Conservation (phyloP, 441 rosid genomes). For the Populus hybrid region DNA sequence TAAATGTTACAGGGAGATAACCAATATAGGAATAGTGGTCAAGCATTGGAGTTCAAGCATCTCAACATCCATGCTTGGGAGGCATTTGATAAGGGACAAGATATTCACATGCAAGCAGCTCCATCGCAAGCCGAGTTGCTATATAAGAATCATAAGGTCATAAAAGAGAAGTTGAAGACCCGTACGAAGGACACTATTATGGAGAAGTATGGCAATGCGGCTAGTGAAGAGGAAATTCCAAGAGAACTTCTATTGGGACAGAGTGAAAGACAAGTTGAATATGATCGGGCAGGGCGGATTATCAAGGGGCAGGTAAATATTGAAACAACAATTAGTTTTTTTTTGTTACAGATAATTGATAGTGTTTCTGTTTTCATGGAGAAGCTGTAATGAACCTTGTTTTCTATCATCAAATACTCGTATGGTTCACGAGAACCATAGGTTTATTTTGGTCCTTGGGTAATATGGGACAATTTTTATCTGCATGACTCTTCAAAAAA, state of each 20-base stretch:
- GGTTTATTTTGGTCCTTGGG: background rate
- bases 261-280: slow-evolving; percentile 26
- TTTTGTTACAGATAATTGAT: background rate
- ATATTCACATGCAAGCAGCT: slow-evolving; percentile 85
- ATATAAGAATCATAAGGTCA: slow-evolving; percentile 53
- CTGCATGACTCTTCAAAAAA: background rate
- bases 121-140: slow-evolving; percentile 83
- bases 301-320: slow-evolving; percentile 8
- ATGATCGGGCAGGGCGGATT: slow-evolving; percentile 49
- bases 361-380: background rate
- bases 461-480: too few species aligned
- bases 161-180: slow-evolving; percentile 60
- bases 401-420: background rate
- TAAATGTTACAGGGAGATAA: slow-evolving; percentile 65
- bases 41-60: slow-evolving; percentile 81
- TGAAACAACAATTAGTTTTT: too few species aligned
- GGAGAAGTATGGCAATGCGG: slow-evolving; percentile 89
- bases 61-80: slow-evolving; percentile 58
- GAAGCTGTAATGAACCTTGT: background rate
- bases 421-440: background rate
- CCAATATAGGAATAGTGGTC: slow-evolving; percentile 75
- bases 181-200: slow-evolving; percentile 61
- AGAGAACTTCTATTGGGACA: slow-evolving; percentile 25
- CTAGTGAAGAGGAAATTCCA: slow-evolving; percentile 57
- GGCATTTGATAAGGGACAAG: slow-evolving; percentile 71